Evolutionary conservation across 345 rosid genomes (phyloP).

Genomic region (Populus nigra): DNA sequence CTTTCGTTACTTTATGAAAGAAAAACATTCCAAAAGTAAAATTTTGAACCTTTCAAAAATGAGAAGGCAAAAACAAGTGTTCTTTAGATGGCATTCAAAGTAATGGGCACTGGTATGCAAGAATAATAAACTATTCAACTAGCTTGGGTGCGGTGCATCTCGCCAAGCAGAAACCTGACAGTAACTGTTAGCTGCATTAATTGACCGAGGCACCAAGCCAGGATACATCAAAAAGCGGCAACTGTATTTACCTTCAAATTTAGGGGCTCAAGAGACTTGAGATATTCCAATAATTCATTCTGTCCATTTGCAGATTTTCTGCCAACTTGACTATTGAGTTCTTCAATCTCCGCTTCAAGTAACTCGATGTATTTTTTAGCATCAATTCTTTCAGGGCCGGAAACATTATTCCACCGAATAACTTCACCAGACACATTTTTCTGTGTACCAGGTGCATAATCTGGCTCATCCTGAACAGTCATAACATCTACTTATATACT

Average conservation of each 20-base stretch:
- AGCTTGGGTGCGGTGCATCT: background rate
- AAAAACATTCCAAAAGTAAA: background rate
- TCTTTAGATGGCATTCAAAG: background rate
- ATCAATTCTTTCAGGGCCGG: slow-evolving; percentile 88
- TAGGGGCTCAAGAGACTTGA: slow-evolving; percentile 89
- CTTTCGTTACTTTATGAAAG: background rate
- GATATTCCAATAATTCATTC: slow-evolving; percentile 85
- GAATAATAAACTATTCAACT: background rate
- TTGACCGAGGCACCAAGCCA: background rate
- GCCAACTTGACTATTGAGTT: slow-evolving; percentile 71
- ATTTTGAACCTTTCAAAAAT: background rate
- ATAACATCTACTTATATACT: slow-evolving; percentile 7
- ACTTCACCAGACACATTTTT: slow-evolving; percentile 95
- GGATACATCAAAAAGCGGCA: background rate
- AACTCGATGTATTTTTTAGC: slow-evolving; percentile 86
- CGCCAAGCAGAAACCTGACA: background rate
- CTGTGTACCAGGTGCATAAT: slow-evolving; percentile 91
- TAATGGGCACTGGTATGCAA: background rate
- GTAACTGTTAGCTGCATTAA: background rate
- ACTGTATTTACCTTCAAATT: slow-evolving; percentile 69
- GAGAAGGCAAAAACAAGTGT: background rate
- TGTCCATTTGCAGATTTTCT: slow-evolving; percentile 61
- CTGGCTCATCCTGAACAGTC: slow-evolving; percentile 51
- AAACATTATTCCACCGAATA: slow-evolving; percentile 79
- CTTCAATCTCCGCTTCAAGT: slow-evolving; percentile 94